Evolutionary conservation across 2,329 filamentous ascomycete genomes (phyloP), one percentile per base, ranked within the genome.

Genomic region (Talaromyces sp.): DNA sequence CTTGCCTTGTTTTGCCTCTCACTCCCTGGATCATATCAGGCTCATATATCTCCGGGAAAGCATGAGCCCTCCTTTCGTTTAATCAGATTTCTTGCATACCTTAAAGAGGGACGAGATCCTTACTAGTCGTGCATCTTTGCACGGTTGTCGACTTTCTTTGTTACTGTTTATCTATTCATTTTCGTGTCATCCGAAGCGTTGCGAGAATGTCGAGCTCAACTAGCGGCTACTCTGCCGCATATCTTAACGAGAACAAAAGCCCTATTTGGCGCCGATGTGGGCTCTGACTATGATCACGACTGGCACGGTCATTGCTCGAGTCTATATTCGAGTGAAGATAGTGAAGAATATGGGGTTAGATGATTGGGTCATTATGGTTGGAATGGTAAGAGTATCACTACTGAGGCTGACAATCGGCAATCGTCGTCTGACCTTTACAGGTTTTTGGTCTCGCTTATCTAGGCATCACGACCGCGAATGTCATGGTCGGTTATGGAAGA

Each of bases 401-500:
- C 10, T 3, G 8, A n/a, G 19, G 49, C 49, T 52, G 27, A 14
- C 14, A 6, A 27, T 50, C 19, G 45, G 43, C 10, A 14, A 24
- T 9, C 11, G 19, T 14, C 27, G 56, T 63, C 54, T 59, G 6
- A 64, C 13, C 10, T 19, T 13, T 16, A 31, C 22, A 79, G 79
- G 58, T 77, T 3, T 70, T 75, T 39, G 73, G 74, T 4, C 73
- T 78, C 68, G 62, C 70, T 47, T 78, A 76, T 24, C 73, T 79
- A 1, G 74, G 65, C 8, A 65, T 80, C 8, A 70, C 74, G 13
- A 72, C 74, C 8, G 69, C 74, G 11, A 76, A 76, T 41, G 76
- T 82, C 13, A 57, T 66, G 0, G 66, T 72, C 16, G 81, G 81
- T 10, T 78, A 76, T 60, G 80, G 81, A 1, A 71, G 72, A 61